Evolutionary conservation across 2,329 filamentous ascomycete species (phyloP), one percentile per base, ranked within the genome.

Genomic region (Trichoderma polysporum): DNA sequence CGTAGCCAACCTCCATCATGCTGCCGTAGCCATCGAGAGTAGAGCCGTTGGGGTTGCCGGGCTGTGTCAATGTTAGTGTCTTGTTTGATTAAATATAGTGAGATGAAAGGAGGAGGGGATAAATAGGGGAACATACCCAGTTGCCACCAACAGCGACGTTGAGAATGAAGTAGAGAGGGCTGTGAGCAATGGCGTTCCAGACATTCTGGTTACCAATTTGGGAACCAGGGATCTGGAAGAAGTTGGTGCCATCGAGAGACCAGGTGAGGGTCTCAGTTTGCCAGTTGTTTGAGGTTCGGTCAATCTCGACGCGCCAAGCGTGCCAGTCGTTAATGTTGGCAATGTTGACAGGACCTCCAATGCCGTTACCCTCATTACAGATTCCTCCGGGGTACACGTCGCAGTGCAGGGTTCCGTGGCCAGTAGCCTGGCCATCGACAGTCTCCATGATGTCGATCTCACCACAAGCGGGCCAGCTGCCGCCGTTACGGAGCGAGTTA

Each of bases 391-490:
- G 74, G 4, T 73, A 68, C 22, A 69, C 68, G 27, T 83, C 82
- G 75, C 85, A 88, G 77, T 88, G 86, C 2, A 82, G 76, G 9
- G 83, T 85, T 31, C 82, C 85, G 62, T 83, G 80, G 12, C 76
- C 84, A 1, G 76, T 79, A 4, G 75, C 74, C 47, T 77, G 63
- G 10, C 85, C 85, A 74, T 86, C 85, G 71, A 86, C 75, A 66
- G 81, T 82, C 78, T 88, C 85, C 73, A 88, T 79, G 70, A 87
- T 83, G 73, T 88, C 86, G 58, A 88, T 77, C 79, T 88, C 86
- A 68, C 85, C 86, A 67, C 83, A 84, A 9, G 68, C 62, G 0
- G 86, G 86, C 86, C 86, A 88, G 15, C 71, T 39, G 1, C 78
- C 80, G 9, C 83, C 84, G 52, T 80, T 76, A 29, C 83, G 81